phyloP scores from a whole-genome alignment of 2,329 filamentous ascomycete species.

The Beauveria rudraprayagi region DNA sequence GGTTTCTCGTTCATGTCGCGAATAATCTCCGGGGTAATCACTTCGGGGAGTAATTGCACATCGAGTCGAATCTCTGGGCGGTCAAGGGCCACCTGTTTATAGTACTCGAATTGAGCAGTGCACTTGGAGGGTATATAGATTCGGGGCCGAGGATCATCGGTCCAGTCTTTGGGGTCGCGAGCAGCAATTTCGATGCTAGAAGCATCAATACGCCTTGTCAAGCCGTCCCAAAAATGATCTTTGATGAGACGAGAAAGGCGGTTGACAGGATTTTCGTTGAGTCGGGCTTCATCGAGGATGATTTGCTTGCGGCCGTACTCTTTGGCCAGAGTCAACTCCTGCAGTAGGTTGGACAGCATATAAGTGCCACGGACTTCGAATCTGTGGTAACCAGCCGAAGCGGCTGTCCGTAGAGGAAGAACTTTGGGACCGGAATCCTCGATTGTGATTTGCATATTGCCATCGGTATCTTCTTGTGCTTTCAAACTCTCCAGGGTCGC shows the following conservation, averaged over 20 bases:
- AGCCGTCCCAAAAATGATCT: slow-evolving; percentile 84
- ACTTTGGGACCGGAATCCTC: slow-evolving; percentile 92
- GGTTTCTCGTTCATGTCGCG: slow-evolving; percentile 79
- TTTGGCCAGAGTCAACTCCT: slow-evolving; percentile 88
- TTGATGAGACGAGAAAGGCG: slow-evolving; percentile 79
- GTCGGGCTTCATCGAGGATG: slow-evolving; percentile 78
- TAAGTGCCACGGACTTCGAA: slow-evolving; percentile 94
- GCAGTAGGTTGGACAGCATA: slow-evolving; percentile 91
- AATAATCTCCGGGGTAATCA: slow-evolving; percentile 74
- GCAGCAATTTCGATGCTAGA: slow-evolving; percentile 81
- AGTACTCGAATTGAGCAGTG: slow-evolving; percentile 85
- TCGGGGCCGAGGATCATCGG: slow-evolving; percentile 74
- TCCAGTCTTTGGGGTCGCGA: slow-evolving; percentile 92
- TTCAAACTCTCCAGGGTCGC: slow-evolving; percentile 71
- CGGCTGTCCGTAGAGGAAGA: slow-evolving; percentile 74
- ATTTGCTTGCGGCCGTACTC: slow-evolving; percentile 85
- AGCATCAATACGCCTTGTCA: slow-evolving; percentile 85
- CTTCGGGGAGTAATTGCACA: slow-evolving; percentile 68
- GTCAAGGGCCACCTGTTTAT: slow-evolving; percentile 68
- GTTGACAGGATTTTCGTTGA: slow-evolving; percentile 93
- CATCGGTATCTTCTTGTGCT: slow-evolving; percentile 83
- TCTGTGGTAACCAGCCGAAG: slow-evolving; percentile 76
- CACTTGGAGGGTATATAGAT: slow-evolving; percentile 84
- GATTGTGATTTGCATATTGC: slow-evolving; percentile 95
- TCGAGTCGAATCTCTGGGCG: slow-evolving; percentile 81